Percentiles rank a stretch among this genome's conserved stretches.
Evolutionary conservation across 2,329 filamentous ascomycete species (phyloP).

Genomic region (Colletotrichum eleusines): DNA sequence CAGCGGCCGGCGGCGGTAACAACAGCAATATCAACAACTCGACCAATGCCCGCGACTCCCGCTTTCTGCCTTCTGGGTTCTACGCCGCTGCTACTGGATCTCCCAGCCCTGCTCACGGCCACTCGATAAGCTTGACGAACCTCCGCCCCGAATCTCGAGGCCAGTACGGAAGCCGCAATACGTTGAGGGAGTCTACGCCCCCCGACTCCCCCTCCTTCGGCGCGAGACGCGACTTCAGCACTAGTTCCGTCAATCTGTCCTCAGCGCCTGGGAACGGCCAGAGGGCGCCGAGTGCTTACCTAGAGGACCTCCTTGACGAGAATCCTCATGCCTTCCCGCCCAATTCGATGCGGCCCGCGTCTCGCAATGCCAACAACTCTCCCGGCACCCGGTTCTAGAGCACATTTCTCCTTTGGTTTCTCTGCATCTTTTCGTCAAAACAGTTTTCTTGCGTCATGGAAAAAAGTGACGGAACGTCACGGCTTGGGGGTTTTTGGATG

Average conservation of each 20-base stretch:
- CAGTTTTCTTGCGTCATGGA: conserved; percentile 24
- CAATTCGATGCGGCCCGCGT: conserved; percentile 50
- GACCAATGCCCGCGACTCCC: conserved; percentile 70
- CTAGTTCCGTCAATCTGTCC: conserved; percentile 76
- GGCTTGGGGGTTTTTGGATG: conserved; percentile 26
- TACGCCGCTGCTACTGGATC: conserved; percentile 79
- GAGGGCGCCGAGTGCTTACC: conserved; percentile 86
- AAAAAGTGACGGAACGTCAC: conserved; percentile 31
- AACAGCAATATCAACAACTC: conserved; percentile 62
- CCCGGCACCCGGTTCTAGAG: conserved; percentile 24
- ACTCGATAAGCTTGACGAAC: conserved; percentile 72
- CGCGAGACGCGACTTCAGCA: conserved; percentile 65
- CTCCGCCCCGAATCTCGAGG: conserved; percentile 70
- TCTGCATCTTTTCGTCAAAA: conserved; percentile 4
- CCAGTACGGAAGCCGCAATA: conserved; percentile 55
- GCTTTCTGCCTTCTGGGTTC: conserved; percentile 91
- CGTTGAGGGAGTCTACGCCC: conserved; percentile 64
- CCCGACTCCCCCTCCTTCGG: conserved; percentile 72
- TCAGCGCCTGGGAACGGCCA: conserved; percentile 69
- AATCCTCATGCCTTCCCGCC: conserved; percentile 68
- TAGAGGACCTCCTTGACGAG: conserved; percentile 90
- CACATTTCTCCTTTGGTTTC: not conserved
- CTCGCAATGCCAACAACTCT: conserved; percentile 32
- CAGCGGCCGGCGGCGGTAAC: conserved; percentile 75
- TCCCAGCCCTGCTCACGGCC: conserved; percentile 57